Evolutionary conservation across 1,139 yeast species (phyloP), one percentile per base, ranked within the genome.

Genomic region (Kodamaea fungicola): DNA sequence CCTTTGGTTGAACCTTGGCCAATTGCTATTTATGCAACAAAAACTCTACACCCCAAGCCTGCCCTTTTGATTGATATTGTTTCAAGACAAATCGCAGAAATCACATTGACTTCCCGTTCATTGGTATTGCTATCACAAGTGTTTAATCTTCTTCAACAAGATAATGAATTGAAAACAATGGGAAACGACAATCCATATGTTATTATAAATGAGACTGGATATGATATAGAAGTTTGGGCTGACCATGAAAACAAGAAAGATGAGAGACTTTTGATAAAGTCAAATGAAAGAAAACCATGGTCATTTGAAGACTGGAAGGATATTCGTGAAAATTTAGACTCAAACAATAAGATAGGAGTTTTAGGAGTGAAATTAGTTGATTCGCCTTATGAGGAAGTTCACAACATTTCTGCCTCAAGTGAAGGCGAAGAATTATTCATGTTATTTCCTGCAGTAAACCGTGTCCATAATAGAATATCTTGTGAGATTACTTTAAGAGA

Each of bases 281-380:
- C 80, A 31, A 74, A 76, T 3, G 75, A 74, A 5, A 62, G 63
- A 6, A 61, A 78, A 8, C 84, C 90, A 1, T 94, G 97, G 97
- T 81, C 92, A 31, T 94, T 94, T 65, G 95, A 90, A 52, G 96
- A 92, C 53, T 92, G 97, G 97, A 74, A 86, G 44, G 74, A 74
- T 25, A 78, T 89, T 13, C 80, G 98, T 57, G 96, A 92, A 52
- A 80, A 81, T 42, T 65, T 89, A 40, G 82, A 79, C 44, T 78
- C 86, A 2, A 83, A 83, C 44, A 76, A 74, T 34, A 77, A 74
- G 21, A 70, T 68, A 16, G 83, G 80, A 30, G 66, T 73, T 2
- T 61, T 90, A 30, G 90, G 84, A 0, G 71, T 89, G 12, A 71
- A 71, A 30, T 59, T 88, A 12, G 34, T 75, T 3, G 78, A 71